Evolutionary conservation across 257 asterid species (phyloP).

Genomic region (Solanum neorickii): DNA sequence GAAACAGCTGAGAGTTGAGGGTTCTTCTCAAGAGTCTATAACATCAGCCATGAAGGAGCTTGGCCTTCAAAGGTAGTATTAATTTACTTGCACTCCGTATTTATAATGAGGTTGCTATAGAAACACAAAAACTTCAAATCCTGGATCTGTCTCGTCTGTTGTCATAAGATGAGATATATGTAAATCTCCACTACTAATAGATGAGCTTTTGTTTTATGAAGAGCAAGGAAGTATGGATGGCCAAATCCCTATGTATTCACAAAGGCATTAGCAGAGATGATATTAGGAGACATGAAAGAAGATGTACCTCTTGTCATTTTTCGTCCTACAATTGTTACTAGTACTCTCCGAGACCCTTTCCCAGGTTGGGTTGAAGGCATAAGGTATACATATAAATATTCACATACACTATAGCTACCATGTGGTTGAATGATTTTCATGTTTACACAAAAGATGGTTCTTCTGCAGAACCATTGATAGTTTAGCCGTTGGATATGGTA

Average conservation of each 20-base stretch:
- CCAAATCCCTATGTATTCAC: conserved; percentile 78
- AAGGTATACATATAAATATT: conserved; percentile 22
- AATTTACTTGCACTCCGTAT: not conserved
- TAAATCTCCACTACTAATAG: not conserved
- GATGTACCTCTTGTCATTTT: conserved; percentile 40
- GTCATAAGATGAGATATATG: not conserved
- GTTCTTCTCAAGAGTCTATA: conserved; percentile 2
- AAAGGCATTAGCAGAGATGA: conserved; percentile 85
- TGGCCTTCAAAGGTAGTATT: conserved; percentile 32
- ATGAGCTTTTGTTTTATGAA: not conserved
- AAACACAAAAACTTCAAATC: not conserved
- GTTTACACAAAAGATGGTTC: not conserved
- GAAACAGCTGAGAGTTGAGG: conserved; percentile 8
- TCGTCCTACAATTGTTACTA: conserved; percentile 69
- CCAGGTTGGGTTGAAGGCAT: conserved; percentile 92
- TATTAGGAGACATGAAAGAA: conserved; percentile 28
- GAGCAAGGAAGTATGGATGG: conserved; percentile 78
- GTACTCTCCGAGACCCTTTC: conserved; percentile 70
- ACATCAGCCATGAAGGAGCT: conserved; percentile 26
- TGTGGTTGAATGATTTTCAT: not conserved
- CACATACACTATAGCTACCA: not conserved
- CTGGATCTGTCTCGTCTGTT: not conserved
- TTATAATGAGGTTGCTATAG: not conserved
- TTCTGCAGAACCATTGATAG: conserved; percentile 74
- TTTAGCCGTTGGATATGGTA: conserved; percentile 68